These are phyloP conservation scores for Saturnispora besseyi DNA, from an alignment of 805 yeast genomes.

Conservation along the genomic window DNA sequence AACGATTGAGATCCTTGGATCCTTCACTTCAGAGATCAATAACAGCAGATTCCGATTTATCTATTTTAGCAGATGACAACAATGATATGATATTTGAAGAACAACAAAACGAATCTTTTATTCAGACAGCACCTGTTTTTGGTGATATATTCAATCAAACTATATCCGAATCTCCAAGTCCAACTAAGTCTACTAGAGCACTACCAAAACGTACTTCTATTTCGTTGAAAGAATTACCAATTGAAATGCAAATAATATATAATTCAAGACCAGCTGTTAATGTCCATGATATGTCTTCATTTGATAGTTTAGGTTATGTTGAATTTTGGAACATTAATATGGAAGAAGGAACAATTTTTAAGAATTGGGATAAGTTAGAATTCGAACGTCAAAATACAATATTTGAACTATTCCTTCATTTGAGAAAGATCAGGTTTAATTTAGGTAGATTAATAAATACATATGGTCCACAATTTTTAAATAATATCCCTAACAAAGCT, in stretches of 20 bases:
- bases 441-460: slow-evolving; percentile 21
- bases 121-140: background rate
- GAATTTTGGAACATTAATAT: slow-evolving; percentile 24
- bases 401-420: slow-evolving; percentile 23
- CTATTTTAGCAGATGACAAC: background rate
- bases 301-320: slow-evolving; percentile 20
- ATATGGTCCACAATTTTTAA: slow-evolving; percentile 23
- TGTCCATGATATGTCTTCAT: slow-evolving; percentile 17
- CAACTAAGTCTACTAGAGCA: background rate
- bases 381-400: slow-evolving; percentile 24
- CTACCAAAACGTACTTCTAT: background rate
- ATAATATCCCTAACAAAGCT: background rate
- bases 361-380: slow-evolving; percentile 21
- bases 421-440: slow-evolving; percentile 22
- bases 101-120: background rate
- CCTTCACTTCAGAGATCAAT: slow-evolving; percentile 1
- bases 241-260: slow-evolving; percentile 18
- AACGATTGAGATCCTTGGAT: slow-evolving; percentile 1
- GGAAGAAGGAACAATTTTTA: slow-evolving; percentile 18
- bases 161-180: slow-evolving; percentile 9
- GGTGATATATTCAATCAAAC: slow-evolving; percentile 7
- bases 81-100: slow-evolving; percentile 4
- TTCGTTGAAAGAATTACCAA: slow-evolving; percentile 13
- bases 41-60: slow-evolving; percentile 5
- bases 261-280: slow-evolving; percentile 22